Percentiles rank a stretch among this genome's conserved stretches.
phyloP scores from a whole-genome alignment of 345 rosid species.

The Rhizophora mangle region DNA sequence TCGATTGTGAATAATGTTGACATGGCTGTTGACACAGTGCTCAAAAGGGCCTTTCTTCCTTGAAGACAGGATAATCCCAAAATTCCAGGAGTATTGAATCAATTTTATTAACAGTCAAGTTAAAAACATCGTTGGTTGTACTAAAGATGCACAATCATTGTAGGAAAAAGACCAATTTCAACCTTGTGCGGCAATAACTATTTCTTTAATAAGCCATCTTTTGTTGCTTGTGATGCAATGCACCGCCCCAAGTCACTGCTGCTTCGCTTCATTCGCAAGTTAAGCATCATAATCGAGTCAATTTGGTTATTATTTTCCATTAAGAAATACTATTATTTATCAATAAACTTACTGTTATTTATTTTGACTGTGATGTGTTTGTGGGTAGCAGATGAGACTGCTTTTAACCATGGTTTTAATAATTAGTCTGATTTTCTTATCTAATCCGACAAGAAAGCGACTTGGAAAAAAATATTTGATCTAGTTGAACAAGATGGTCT shows the following conservation, averaged over 20 bases:
- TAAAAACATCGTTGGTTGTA: no score
- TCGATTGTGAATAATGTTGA: no score
- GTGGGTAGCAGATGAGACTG: conserved; percentile 48
- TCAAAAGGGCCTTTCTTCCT: no score
- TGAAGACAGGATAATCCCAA: no score
- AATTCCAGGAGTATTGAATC: no score
- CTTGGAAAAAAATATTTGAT: no score
- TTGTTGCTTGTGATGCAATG: conserved; percentile 45
- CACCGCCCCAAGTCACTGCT: conserved; percentile 16
- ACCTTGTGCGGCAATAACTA: conserved; percentile 32
- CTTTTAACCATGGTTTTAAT: conserved; percentile 18
- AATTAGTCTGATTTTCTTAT: no score
- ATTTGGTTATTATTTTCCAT: conserved; percentile 19
- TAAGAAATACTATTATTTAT: conserved; percentile 3
- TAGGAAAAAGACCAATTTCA: conserved; percentile 58
- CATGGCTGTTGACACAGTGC: no score
- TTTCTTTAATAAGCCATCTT: conserved; percentile 2
- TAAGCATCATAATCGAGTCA: conserved; percentile 9
- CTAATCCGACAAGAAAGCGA: no score
- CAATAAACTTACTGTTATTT: no score
- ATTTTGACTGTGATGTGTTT: neutral
- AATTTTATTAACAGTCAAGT: no score
- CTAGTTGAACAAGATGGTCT: no score
- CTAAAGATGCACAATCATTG: conserved; percentile 46
- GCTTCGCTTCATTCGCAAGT: neutral